Base-by-base conservation (phyloP, 2,329 filamentous ascomycete genomes). In the Sporothrix variecibatus region DNA sequence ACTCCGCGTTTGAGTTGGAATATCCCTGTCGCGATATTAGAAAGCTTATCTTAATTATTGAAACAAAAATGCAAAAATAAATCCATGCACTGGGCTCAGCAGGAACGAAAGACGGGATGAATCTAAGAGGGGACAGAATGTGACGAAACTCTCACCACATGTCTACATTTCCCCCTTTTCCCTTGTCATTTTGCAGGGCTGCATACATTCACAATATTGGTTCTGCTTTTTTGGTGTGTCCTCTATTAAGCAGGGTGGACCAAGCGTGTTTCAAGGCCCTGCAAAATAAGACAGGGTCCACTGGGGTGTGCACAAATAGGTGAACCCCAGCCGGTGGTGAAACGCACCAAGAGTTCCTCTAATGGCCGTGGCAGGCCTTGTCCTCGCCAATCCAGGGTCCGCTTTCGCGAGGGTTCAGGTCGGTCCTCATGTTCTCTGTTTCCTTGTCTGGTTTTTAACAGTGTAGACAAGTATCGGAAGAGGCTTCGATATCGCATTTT, bases 221-320 rank as follows among this genome's bases (percentile, higher is more conserved):
- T 51, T 2, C 65, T 15, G 43, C 20, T 49, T 49, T 46, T 40
- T 26, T 3, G 17, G 11, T 23, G 26, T 8, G 34, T 34, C 34
- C 34, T 26, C 43, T 53, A 34, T 12, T 7, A n/a, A 23, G 23
- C 70, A 65, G 71, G 71, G 46, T 73, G 71, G 68, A 73, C 68
- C 71, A 34, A 62, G 62, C 62, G 60, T 60, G 62, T 62, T 28
- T 31, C 60, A 40, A n/a, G n/a, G n/a, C n/a, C n/a, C n/a, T n/a
- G n/a, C 15, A 31, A 17, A 23, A n/a, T n/a, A n/a, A n/a, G n/a
- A n/a, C n/a, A n/a, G 28, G 70, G 11, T 53, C 70, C 58, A 72
- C 60, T 26, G 62, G n/a, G n/a, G 9, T 17, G 40, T 46, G 20
- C 58, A 31, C 31, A 72, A 51, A 40, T n/a, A 53, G 58, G 71